These are phyloP conservation scores for Fraxinus excelsior DNA, from an alignment of 257 asterid species.

Conservation along the genomic window DNA sequence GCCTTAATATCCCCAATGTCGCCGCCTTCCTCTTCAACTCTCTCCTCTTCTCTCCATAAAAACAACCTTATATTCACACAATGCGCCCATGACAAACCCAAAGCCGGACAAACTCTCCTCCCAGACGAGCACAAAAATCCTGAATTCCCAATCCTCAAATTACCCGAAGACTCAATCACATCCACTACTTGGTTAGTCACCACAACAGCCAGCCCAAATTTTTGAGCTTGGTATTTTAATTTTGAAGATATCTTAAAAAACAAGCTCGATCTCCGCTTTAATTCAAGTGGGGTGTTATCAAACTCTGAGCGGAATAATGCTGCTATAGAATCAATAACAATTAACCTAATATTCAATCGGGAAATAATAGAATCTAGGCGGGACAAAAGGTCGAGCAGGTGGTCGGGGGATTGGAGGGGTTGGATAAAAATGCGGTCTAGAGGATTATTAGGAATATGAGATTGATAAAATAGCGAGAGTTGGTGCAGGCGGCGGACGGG, in stretches of 20 bases:
- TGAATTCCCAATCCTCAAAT: slow-evolving; percentile 61
- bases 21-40: slow-evolving; percentile 37
- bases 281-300: slow-evolving; percentile 61
- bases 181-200: slow-evolving; percentile 85
- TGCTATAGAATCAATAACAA: slow-evolving; percentile 84
- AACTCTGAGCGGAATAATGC: slow-evolving; percentile 83
- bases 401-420: slow-evolving; percentile 69
- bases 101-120: slow-evolving; percentile 73
- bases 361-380: slow-evolving; percentile 54
- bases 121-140: slow-evolving; percentile 60
- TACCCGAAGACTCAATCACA: slow-evolving; percentile 53
- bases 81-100: slow-evolving; percentile 94
- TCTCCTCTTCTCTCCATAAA: slow-evolving; percentile 68
- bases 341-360: slow-evolving; percentile 47
- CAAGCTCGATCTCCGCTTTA: slow-evolving; percentile 61
- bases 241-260: slow-evolving; percentile 76
- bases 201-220: slow-evolving; percentile 78
- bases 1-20: slow-evolving; percentile 25
- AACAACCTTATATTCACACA: slow-evolving; percentile 84
- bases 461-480: slow-evolving; percentile 40
- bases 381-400: slow-evolving; percentile 89
- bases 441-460: slow-evolving; percentile 47
- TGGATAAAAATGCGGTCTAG: slow-evolving; percentile 50
- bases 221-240: slow-evolving; percentile 55
- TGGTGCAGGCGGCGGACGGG: slow-evolving; percentile 82